These are phyloP conservation scores for Candida nemodendra DNA, from an alignment of 805 yeast genomes.

Conservation along the genomic window DNA sequence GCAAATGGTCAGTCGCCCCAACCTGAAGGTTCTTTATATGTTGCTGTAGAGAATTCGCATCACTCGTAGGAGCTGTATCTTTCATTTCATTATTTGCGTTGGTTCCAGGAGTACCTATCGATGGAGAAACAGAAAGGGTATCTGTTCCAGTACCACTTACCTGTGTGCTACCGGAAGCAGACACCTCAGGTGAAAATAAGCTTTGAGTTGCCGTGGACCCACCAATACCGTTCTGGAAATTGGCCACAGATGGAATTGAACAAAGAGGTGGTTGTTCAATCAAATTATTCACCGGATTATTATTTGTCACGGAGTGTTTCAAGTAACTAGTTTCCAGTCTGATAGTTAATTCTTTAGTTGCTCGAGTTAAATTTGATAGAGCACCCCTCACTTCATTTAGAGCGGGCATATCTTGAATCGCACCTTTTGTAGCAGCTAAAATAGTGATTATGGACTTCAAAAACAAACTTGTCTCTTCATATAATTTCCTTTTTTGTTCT, in stretches of 20 bases:
- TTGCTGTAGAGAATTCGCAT: slow-evolving; percentile 21
- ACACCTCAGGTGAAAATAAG: slow-evolving; percentile 9
- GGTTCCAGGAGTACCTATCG: slow-evolving; percentile 1
- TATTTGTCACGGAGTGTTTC: slow-evolving; percentile 29
- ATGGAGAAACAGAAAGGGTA: slow-evolving; percentile 2
- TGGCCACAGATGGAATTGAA: slow-evolving; percentile 36
- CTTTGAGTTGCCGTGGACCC: slow-evolving; percentile 16
- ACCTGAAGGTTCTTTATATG: slow-evolving; percentile 24
- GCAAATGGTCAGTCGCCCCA: slow-evolving; percentile 5
- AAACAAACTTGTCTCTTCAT: slow-evolving; percentile 83
- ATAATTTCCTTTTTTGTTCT: slow-evolving; percentile 63
- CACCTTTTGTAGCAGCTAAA: slow-evolving; percentile 75
- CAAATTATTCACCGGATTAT: slow-evolving; percentile 15
- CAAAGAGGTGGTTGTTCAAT: slow-evolving; percentile 35
- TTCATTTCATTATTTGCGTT: slow-evolving; percentile 1
- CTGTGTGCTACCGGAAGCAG: not conserved
- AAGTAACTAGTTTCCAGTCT: slow-evolving; percentile 66
- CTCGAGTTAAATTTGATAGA: slow-evolving; percentile 77
- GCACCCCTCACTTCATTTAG: slow-evolving; percentile 78
- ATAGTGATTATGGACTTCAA: slow-evolving; percentile 81
- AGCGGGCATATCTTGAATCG: slow-evolving; percentile 78
- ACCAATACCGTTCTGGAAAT: slow-evolving; percentile 23
- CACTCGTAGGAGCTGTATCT: slow-evolving; percentile 4
- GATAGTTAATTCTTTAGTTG: slow-evolving; percentile 91
- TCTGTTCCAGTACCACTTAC: not conserved